Evolutionary conservation across 345 rosid species (phyloP), one percentile per base, ranked within the genome.

Genomic region (Noccaea caerulescens): DNA sequence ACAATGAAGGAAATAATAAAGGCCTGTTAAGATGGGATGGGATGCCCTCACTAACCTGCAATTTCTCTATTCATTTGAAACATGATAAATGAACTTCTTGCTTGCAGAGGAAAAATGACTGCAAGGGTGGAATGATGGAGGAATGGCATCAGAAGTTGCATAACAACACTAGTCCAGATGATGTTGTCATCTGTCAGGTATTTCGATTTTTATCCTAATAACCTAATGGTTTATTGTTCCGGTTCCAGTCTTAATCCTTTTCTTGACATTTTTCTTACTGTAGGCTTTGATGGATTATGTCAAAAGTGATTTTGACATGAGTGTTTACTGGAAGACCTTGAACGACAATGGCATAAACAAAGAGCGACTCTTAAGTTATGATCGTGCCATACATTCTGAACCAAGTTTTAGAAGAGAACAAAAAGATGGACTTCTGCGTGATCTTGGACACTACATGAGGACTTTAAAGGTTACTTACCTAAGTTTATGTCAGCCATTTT

Each of bases 131-230:
- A 80, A 88, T 94, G 81, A 94, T 94, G 98, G 99, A 94, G 84
- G 97, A 94, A 81, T 94, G 99, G 99, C 99, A 94, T 84, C 99
- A 94, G 82, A 94, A 94, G 81, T 82, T 94, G 72, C 99, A 94
- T 74, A 94, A 94, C 71, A 92, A 94, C 84, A 94, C 99, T 39
- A 94, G 99, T 82, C 99, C 99, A 27, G 99, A 94, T 79, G 99
- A 94, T 84, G 87, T 94, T 68, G 55, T 91, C 76, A 94, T 94
- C 75, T 94, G 98, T 82, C 96, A 94, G 99, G 99, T 94, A 79
- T 56, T 46, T 58, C 47, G 61, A 61, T 61, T 53, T 44, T 18
- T 3, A 41, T 47, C 54, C 18, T 58, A n/a, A 41, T 43, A 64
- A 64, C 23, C 12, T 4, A 64, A 64, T 18, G 8, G 36, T 64